Evolutionary conservation across 1,139 yeast species (phyloP), one percentile per base, ranked within the genome.

Genomic region (Sugiyamaella sp.): DNA sequence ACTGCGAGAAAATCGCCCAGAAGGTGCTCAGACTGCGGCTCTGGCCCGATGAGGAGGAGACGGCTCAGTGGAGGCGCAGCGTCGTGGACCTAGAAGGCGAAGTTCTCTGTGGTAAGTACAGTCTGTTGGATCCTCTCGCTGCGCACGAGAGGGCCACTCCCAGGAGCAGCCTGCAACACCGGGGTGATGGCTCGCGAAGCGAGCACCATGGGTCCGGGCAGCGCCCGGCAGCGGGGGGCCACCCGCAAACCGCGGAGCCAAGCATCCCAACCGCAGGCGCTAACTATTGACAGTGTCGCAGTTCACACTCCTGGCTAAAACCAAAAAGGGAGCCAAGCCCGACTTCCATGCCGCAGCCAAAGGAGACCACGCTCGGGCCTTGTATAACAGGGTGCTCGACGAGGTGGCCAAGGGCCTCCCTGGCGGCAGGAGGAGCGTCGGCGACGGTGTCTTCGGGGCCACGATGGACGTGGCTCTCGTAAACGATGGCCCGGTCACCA

Each of bases 361-460:
- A 69, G 96, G 80, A 52, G 80, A 76, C n/a, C 70, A 77, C 1
- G 97, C 98, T 0, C 72, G 74, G 27, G 81, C 74, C 14, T 71
- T 89, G 53, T 93, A 90, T 66, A 79, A 85, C n/a, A 65, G 68
- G 44, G 87, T 90, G 54, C 71, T 89, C 57, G 61, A 59, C 0
- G 61, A 72, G 72, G 57, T 74, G 84, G 67, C 75, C 71, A 47
- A 67, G 58, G n/a, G 82, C 73, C n/a, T 68, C 58, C 67, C 70
- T 12, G 58, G 62, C 2, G 95, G 91, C 0, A 74, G 65, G n/a
- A 74, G 73, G 0, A 80, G 77, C 0, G 95, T 90, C 4, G 79
- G 85, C 59, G 97, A 89, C 64, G 99, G 99, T 1, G 78, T 81
- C 54, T 93, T 93, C 69, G 99, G 98, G 0, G 98, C 95, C 6